phyloP scores from a whole-genome alignment of 345 rosid genomes.

The Capsella bursapastoris region DNA sequence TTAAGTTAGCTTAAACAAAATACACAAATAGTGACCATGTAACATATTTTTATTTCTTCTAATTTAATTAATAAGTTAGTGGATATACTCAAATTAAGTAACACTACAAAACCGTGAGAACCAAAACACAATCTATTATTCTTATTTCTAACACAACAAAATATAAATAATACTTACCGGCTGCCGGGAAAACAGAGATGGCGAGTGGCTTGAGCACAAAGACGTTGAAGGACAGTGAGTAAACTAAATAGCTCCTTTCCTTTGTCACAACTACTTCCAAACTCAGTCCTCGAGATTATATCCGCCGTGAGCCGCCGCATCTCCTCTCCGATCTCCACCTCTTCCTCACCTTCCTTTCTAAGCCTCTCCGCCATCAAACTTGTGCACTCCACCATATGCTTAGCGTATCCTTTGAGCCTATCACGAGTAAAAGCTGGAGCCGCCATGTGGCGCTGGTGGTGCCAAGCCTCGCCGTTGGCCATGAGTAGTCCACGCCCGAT shows the following conservation, averaged over 20 bases:
- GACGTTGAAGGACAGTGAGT: constrained; percentile 66
- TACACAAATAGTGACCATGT: constrained; percentile 2
- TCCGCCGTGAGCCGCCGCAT: constrained; percentile 80
- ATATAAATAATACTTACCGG: constrained; percentile 52
- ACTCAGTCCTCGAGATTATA: constrained; percentile 87
- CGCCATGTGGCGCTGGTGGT: constrained; percentile 59
- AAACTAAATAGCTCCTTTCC: constrained; percentile 78
- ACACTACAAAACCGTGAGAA: background rate
- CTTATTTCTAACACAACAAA: background rate
- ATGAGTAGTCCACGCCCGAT: constrained; percentile 80
- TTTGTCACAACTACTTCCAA: constrained; percentile 74
- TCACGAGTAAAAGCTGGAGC: constrained; percentile 70
- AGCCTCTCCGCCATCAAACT: constrained; percentile 60
- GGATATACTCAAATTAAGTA: constrained; percentile 1
- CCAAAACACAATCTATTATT: background rate
- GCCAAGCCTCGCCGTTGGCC: constrained; percentile 77
- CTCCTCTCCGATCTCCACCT: constrained; percentile 85
- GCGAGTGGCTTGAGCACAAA: constrained; percentile 78
- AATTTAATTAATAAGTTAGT: background rate
- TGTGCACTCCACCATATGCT: constrained; percentile 89
- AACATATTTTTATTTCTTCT: background rate
- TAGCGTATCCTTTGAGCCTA: constrained; percentile 77
- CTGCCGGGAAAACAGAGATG: constrained; percentile 92
- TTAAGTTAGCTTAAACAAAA: background rate
- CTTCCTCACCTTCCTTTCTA: constrained; percentile 50